These are phyloP conservation scores for Panaeolus papilionaceus DNA, from an alignment of 768 basidiomycete genomes.

Conservation along the genomic window DNA sequence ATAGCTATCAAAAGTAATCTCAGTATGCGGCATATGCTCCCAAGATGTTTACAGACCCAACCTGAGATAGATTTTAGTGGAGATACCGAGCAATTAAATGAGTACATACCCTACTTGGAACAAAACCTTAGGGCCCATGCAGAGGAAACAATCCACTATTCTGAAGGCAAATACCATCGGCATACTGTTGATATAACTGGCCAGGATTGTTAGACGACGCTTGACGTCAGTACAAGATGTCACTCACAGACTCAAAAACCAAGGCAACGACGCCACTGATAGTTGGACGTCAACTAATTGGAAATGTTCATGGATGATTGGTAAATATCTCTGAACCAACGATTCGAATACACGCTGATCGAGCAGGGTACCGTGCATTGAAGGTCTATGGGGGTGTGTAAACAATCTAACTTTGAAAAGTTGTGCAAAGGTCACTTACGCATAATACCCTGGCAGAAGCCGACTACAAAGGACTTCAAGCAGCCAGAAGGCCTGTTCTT, in stretches of 20 bases:
- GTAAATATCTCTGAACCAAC: conserved; percentile 86
- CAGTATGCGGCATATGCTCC: conserved; percentile 13
- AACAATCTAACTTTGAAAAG: not conserved
- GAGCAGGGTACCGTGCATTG: conserved; percentile 99
- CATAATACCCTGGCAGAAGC: conserved; percentile 96
- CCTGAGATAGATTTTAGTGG: conserved; percentile 38
- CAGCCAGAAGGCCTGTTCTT: conserved; percentile 98
- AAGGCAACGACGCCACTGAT: conserved; percentile 95
- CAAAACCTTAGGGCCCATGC: conserved; percentile 98
- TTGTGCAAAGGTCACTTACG: conserved; percentile 52
- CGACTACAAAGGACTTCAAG: conserved; percentile 94
- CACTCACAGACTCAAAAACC: conserved; percentile 95
- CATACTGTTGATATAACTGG: conserved; percentile 90
- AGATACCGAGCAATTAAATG: not conserved
- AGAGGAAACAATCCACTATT: conserved; percentile 97
- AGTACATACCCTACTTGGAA: conserved; percentile 94
- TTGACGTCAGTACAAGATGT: conserved; percentile 14
- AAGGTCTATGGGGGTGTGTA: conserved; percentile 60
- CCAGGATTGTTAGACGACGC: conserved; percentile 6
- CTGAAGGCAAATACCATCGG: conserved; percentile 98
- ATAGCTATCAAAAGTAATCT: conserved; percentile 65
- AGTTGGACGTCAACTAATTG: conserved; percentile 91
- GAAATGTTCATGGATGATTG: conserved; percentile 95
- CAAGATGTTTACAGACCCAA: conserved; percentile 53
- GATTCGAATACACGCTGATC: conserved; percentile 98